Conservation (phyloP, 805 yeast species). For the Saturnispora serradocipensis region DNA sequence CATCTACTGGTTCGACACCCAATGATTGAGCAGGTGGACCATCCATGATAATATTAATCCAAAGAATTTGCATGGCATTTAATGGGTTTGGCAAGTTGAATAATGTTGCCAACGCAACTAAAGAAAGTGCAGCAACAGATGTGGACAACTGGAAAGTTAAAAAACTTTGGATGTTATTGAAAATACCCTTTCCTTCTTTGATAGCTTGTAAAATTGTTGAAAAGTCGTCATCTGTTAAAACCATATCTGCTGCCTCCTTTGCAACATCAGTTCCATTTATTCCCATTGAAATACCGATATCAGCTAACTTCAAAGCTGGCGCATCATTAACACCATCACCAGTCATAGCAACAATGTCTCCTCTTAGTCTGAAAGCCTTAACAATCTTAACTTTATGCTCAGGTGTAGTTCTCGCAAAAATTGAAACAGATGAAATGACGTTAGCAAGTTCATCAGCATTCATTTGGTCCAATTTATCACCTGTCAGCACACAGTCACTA, state of each 20-base stretch:
- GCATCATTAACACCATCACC: constrained; percentile 99
- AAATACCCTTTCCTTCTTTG: constrained; percentile 96
- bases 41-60: constrained; percentile 97
- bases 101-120: constrained; percentile 80
- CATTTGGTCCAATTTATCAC: constrained; percentile 72
- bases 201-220: constrained; percentile 89
- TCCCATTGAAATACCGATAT: constrained; percentile 93
- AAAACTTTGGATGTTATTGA: constrained; percentile 89
- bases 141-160: constrained; percentile 94
- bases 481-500: constrained; percentile 73
- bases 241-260: constrained; percentile 97
- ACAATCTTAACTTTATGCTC: constrained; percentile 89
- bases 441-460: constrained; percentile 62
- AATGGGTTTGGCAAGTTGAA: constrained; percentile 88
- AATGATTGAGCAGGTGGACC: constrained; percentile 98
- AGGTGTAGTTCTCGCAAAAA: constrained; percentile 92
- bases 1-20: constrained; percentile 97
- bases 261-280: constrained; percentile 96
- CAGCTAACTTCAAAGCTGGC: constrained; percentile 94
- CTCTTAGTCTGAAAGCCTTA: constrained; percentile 79
- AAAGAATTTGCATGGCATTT: constrained; percentile 95
- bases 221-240: constrained; percentile 92
- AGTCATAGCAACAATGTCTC: constrained; percentile 98
- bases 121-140: constrained; percentile 85
- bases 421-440: constrained; percentile 73